These are phyloP conservation scores for Nasturtium officinale DNA, from an alignment of 345 rosid species.

Conservation along the genomic window DNA sequence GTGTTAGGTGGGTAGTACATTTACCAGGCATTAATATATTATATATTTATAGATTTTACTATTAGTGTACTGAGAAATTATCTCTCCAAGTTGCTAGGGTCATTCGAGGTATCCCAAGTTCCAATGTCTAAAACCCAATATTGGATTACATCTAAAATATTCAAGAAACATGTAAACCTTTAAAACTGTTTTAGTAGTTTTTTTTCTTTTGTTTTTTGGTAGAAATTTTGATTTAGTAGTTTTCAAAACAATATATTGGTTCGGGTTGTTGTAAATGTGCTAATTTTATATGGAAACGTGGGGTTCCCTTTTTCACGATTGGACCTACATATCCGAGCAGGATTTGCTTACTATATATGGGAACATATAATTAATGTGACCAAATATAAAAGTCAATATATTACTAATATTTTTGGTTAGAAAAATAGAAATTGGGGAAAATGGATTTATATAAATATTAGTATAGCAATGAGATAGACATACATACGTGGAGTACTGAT, in stretches of 20 bases:
- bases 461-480: slow-evolving; percentile 4
- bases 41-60: background rate
- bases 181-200: background rate
- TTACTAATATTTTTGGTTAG: slow-evolving; percentile 10
- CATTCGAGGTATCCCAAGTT: slow-evolving; percentile 41
- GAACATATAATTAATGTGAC: slow-evolving; percentile 9
- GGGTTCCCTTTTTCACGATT: background rate
- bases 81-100: slow-evolving; percentile 37
- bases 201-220: too few relatives aligned
- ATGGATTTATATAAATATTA: background rate
- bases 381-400: slow-evolving; percentile 13
- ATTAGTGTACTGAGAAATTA: slow-evolving; percentile 9
- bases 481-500: slow-evolving; percentile 1
- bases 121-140: slow-evolving; percentile 5
- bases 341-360: slow-evolving; percentile 22
- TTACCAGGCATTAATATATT: slow-evolving; percentile 32
- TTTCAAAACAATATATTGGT: background rate
- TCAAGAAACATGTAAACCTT: too few relatives aligned
- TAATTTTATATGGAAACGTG: slow-evolving; percentile 13
- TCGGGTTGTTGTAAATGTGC: background rate
- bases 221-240: background rate
- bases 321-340: slow-evolving; percentile 30
- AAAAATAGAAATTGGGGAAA: background rate
- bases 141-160: too few relatives aligned
- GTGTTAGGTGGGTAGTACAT: slow-evolving; percentile 41